Evolutionary conservation across 108 stramenopile species (phyloP).

Genomic region (Conticribra guillardii): DNA sequence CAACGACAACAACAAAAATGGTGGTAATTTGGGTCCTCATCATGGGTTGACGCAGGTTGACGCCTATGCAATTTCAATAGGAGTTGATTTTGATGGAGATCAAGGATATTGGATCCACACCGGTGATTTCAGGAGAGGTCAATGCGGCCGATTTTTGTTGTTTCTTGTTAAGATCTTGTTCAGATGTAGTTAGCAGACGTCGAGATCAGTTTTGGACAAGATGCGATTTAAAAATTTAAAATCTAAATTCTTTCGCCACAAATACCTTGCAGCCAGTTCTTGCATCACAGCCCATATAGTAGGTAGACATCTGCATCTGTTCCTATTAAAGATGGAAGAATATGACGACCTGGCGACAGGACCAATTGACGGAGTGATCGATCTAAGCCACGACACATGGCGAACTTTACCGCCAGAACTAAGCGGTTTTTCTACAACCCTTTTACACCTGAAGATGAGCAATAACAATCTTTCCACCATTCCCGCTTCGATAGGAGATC

Average conservation of each 20-base stretch:
- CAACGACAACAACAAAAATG: not conserved
- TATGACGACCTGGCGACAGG: conserved; percentile 36
- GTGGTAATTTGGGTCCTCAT: not conserved
- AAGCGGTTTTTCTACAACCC: conserved; percentile 8
- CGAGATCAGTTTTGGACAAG: not conserved
- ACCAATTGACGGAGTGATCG: conserved; percentile 26
- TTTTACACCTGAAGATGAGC: conserved; percentile 27
- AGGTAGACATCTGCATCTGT: too few relatives aligned
- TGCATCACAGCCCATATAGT: not conserved
- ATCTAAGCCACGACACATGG: conserved; percentile 44
- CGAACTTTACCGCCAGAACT: conserved; percentile 28
- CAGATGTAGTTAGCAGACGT: too few relatives aligned
- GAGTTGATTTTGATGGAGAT: too few relatives aligned
- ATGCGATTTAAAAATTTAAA: not conserved
- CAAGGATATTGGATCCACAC: too few relatives aligned
- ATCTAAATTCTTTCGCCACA: not conserved
- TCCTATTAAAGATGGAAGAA: conserved; percentile 40
- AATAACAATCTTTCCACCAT: conserved; percentile 27
- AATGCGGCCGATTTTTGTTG: too few relatives aligned
- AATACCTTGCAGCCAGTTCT: not conserved
- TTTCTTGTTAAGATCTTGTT: too few relatives aligned
- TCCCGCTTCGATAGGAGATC: conserved; percentile 29
- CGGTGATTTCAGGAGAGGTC: too few relatives aligned
- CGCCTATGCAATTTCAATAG: too few relatives aligned
- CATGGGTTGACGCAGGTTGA: too few relatives aligned